phyloP scores from a whole-genome alignment of 805 yeast species.

The Starmerella apis region DNA sequence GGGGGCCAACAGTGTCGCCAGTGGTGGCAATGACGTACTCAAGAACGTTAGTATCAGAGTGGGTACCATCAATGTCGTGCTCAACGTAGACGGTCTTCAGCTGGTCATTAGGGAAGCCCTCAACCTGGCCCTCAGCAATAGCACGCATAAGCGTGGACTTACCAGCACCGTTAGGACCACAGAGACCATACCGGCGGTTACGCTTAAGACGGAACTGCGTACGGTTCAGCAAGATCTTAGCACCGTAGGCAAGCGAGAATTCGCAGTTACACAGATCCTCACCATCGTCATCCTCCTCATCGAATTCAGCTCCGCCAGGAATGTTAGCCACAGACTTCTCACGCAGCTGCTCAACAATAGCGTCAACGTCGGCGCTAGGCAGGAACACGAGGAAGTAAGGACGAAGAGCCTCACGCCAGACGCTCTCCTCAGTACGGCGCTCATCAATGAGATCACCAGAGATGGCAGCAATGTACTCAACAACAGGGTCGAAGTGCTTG shows the following conservation, averaged over 20 bases:
- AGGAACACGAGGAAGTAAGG: conserved; percentile 94
- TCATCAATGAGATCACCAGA: conserved; percentile 99
- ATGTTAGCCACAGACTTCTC: conserved; percentile 95
- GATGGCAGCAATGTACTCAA: conserved; percentile 81
- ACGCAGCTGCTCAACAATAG: conserved; percentile 86
- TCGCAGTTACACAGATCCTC: conserved; percentile 99
- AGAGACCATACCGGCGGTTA: conserved; percentile 96
- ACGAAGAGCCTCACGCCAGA: conserved; percentile 81
- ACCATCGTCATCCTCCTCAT: conserved; percentile 92
- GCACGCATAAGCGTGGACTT: conserved; percentile 98
- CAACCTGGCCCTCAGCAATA: conserved; percentile 95
- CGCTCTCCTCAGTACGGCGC: conserved; percentile 82
- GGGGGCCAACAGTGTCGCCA: conserved; percentile 66
- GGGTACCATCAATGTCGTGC: conserved; percentile 98
- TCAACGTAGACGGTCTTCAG: conserved; percentile 99
- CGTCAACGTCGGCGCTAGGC: conserved; percentile 87
- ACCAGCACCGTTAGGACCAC: conserved; percentile 99
- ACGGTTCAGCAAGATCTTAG: conserved; percentile 98
- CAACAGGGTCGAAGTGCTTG: conserved; percentile 67
- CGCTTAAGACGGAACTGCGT: conserved; percentile 92
- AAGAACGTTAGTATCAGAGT: conserved; percentile 88
- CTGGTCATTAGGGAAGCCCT: conserved; percentile 99
- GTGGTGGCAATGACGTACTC: conserved; percentile 84
- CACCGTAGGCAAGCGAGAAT: conserved; percentile 99
- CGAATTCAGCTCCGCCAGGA: conserved; percentile 87